Conservation (phyloP, 805 yeast species). For the Candida chauliodis region DNA sequence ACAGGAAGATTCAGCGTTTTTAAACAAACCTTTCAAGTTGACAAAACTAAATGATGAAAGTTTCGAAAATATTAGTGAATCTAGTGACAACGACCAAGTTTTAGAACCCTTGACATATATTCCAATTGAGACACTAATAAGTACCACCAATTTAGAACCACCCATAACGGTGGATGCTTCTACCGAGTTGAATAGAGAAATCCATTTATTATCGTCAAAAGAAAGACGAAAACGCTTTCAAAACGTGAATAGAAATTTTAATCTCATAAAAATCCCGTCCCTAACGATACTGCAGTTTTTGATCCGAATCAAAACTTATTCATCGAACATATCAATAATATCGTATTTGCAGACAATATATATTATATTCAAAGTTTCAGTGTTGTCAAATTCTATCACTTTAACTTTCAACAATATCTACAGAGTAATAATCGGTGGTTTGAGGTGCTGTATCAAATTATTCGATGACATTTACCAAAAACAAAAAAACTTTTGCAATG, state of each 20-base stretch:
- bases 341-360: conserved; percentile 39
- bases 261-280: conserved; percentile 32
- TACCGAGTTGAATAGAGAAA: conserved; percentile 14
- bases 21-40: conserved; percentile 22
- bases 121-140: conserved; percentile 11
- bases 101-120: conserved; percentile 4
- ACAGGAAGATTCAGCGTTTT: conserved; percentile 14
- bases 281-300: conserved; percentile 33
- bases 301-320: conserved; percentile 35
- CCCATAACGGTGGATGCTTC: conserved; percentile 8
- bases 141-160: conserved; percentile 10
- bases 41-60: conserved; percentile 12
- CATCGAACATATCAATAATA: conserved; percentile 35
- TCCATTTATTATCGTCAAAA: conserved; percentile 16
- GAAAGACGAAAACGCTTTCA: conserved; percentile 14
- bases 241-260: conserved; percentile 29
- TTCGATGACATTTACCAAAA: conserved; percentile 41
- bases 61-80: conserved; percentile 6
- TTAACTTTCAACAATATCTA: conserved; percentile 34
- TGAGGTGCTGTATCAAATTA: conserved; percentile 40
- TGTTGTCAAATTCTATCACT: conserved; percentile 29
- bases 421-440: conserved; percentile 35
- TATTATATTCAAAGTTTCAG: conserved; percentile 32
- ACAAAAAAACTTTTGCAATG: conserved; percentile 38
- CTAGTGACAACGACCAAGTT: conserved; percentile 1